Conservation (phyloP, 1,284 basidiomycete genomes). For the Ceratobasidium papillatum region DNA sequence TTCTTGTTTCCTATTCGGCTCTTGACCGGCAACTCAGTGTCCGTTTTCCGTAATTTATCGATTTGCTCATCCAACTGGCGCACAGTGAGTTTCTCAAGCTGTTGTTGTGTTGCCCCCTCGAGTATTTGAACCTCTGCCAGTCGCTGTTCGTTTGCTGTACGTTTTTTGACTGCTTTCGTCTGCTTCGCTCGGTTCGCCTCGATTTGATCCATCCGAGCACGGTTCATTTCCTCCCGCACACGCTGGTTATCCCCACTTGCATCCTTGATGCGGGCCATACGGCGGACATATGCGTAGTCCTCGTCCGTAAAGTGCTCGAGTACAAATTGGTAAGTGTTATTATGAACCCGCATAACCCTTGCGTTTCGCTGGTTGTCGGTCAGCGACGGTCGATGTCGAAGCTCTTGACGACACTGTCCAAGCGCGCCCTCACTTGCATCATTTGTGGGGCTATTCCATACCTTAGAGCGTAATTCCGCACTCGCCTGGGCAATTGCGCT, state of each 20-base stretch:
- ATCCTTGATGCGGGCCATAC: not conserved
- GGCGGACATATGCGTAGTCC: not conserved
- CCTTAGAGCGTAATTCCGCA: not conserved
- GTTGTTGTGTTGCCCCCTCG: not conserved
- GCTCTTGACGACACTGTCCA: conserved; percentile 7
- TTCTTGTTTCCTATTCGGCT: not conserved
- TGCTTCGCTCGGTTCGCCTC: not conserved
- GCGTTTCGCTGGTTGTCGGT: conserved; percentile 15
- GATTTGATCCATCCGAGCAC: not conserved
- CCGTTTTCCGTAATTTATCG: not conserved
- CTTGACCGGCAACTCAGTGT: not conserved
- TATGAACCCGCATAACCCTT: not conserved
- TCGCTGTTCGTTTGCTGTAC: not conserved
- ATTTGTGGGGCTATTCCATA: conserved; percentile 11
- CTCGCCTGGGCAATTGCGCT: conserved; percentile 3
- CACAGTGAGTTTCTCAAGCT: not conserved
- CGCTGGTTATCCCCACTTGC: not conserved
- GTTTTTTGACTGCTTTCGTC: not conserved
- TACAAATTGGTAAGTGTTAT: not conserved
- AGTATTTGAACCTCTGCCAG: not conserved
- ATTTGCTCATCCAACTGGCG: not conserved
- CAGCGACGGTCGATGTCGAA: not conserved
- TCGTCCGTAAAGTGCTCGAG: not conserved
- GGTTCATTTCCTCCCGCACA: not conserved
- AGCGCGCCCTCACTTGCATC: conserved; percentile 11